Conservation (phyloP, 768 basidiomycete species). For the Panellus pusillus region DNA sequence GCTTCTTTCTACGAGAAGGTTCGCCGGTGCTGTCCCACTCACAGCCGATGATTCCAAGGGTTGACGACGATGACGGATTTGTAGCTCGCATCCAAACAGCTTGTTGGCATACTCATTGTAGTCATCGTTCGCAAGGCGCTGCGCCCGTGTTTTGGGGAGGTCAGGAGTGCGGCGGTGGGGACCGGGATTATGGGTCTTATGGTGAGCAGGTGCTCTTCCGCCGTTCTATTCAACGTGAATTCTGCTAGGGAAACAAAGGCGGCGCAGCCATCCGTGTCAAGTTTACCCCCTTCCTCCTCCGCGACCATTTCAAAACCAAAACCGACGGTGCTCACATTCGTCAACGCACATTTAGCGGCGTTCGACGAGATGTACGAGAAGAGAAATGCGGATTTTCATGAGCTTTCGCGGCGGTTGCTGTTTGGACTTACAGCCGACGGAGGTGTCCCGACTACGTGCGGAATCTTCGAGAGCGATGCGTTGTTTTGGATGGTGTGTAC, state of each 20-base stretch:
- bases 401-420: constrained; percentile 56
- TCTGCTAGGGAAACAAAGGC: constrained; percentile 78
- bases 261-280: constrained; percentile 64
- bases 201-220: constrained; percentile 40
- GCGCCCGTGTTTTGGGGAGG: constrained; percentile 49
- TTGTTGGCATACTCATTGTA: constrained; percentile 81
- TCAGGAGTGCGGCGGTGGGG: constrained; percentile 55
- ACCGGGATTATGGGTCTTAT: constrained; percentile 79
- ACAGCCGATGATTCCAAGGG: neutral
- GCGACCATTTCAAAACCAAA: constrained; percentile 23
- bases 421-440: constrained; percentile 39
- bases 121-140: constrained; percentile 61
- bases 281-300: constrained; percentile 42
- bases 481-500: constrained; percentile 74
- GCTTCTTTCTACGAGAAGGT: constrained; percentile 68
- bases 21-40: neutral
- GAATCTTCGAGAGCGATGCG: constrained; percentile 62
- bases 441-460: constrained; percentile 26
- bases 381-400: constrained; percentile 73
- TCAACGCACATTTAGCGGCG: constrained; percentile 82
- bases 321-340: constrained; percentile 63
- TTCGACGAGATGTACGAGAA: constrained; percentile 78
- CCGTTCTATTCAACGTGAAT: neutral
- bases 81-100: constrained; percentile 73
- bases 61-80: neutral